Evolutionary conservation across 2,329 filamentous ascomycete species (phyloP).

Genomic region (Phyllosticta citribraziliensis): DNA sequence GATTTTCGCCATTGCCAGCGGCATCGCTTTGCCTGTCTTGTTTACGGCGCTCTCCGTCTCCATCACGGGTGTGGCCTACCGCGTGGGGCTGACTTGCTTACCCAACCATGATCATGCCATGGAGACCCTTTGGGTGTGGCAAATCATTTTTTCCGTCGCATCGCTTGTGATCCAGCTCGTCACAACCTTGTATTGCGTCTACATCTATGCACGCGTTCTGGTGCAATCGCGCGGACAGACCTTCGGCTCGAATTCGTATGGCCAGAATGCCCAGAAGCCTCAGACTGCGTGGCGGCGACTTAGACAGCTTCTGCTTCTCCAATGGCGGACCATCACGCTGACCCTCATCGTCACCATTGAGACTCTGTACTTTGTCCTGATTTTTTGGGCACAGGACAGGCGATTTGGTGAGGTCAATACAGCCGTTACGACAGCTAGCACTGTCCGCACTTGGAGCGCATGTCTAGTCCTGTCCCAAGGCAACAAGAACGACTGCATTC

Average conservation of each 20-base stretch:
- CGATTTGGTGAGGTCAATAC: constrained; percentile 16
- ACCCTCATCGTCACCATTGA: constrained; percentile 20
- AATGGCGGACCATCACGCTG: constrained; percentile 22
- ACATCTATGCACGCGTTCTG: constrained; percentile 22
- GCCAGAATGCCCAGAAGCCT: neutral
- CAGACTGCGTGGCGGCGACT: constrained; percentile 18
- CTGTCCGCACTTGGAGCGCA: constrained; percentile 19
- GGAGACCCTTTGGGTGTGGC: constrained; percentile 28
- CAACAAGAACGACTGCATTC: constrained; percentile 18
- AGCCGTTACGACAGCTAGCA: constrained; percentile 13
- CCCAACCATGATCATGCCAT: constrained; percentile 26
- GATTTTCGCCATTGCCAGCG: constrained; percentile 21
- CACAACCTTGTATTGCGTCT: constrained; percentile 27
- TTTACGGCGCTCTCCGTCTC: constrained; percentile 22
- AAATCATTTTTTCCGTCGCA: constrained; percentile 21
- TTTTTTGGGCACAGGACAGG: constrained; percentile 21
- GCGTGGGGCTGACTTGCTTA: constrained; percentile 27
- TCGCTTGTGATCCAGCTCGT: constrained; percentile 22
- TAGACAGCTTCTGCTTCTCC: constrained; percentile 17
- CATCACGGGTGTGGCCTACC: constrained; percentile 28
- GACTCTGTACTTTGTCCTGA: constrained; percentile 19
- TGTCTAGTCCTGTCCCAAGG: constrained; percentile 17
- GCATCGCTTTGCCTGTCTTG: constrained; percentile 21
- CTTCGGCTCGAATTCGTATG: neutral
- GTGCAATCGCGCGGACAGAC: neutral